A percentile compares a stretch with the other conserved stretches of the same genome.
Conservation (phyloP, 108 stramenopile species). For the Stephanodiscus minutulus region DNA sequence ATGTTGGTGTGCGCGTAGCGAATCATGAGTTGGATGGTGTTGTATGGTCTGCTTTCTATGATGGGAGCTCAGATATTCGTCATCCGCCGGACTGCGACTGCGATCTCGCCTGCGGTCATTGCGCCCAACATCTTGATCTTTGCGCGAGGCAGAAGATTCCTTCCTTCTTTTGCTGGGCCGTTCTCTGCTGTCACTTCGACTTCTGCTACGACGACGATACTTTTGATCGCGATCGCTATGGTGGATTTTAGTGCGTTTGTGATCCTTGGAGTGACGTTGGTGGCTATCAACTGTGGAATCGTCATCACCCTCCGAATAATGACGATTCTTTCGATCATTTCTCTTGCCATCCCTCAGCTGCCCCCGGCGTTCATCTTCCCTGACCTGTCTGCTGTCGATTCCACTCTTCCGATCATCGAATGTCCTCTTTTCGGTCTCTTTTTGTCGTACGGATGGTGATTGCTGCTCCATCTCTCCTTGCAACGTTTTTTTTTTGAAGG, state of each 20-base stretch:
- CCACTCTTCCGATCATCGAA: conserved; percentile 14
- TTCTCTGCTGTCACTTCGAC: conserved; percentile 20
- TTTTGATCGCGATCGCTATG: conserved; percentile 21
- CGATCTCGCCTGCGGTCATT: conserved; percentile 14
- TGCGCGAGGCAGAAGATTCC: conserved; percentile 1
- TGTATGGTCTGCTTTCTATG: conserved; percentile 18
- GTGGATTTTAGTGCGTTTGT: conserved; percentile 24
- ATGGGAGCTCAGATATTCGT: conserved; percentile 14
- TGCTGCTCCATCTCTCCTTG: not conserved
- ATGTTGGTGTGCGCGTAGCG: conserved; percentile 7
- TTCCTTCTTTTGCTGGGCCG: conserved; percentile 12
- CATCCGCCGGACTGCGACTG: conserved; percentile 14
- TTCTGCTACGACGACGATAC: conserved; percentile 20
- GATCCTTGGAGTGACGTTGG: conserved; percentile 19
- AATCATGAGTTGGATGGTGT: not conserved
- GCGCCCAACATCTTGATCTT: not conserved
- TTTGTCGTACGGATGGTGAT: not conserved
- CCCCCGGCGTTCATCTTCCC: conserved; percentile 9
- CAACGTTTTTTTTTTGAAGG: conserved; percentile 46
- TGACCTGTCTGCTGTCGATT: conserved; percentile 7
- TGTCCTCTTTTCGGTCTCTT: conserved; percentile 9
- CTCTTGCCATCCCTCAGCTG: conserved; percentile 22
- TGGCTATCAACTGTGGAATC: not conserved
- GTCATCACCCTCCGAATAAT: not conserved
- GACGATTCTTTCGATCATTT: conserved; percentile 10